Percentiles rank a stretch among this genome's conserved stretches.
Conservation (phyloP, 352 stramenopile species). For the Phytopythium litorale region DNA sequence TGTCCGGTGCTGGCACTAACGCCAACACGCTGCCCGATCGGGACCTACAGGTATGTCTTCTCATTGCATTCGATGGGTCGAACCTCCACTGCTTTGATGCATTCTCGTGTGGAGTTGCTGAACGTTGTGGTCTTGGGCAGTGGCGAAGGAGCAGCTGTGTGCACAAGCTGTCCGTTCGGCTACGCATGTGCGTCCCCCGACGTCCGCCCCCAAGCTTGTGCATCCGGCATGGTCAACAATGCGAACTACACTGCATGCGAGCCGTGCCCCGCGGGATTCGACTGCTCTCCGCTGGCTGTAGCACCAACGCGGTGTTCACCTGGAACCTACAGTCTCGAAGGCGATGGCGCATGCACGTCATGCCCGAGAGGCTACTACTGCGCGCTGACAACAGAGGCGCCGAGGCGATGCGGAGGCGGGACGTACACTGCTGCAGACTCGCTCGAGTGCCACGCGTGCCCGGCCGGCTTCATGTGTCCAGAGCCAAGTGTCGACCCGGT, state of each 20-base stretch:
- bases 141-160: constrained; percentile 29
- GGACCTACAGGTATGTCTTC: not conserved
- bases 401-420: constrained; percentile 29
- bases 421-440: constrained; percentile 26
- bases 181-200: constrained; percentile 30
- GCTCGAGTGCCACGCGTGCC: constrained; percentile 35
- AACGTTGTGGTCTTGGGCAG: constrained; percentile 8
- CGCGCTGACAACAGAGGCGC: constrained; percentile 21
- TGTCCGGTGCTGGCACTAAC: constrained; percentile 21
- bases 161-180: constrained; percentile 41
- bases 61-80: too few relatives aligned
- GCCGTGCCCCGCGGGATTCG: constrained; percentile 37
- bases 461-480: constrained; percentile 38
- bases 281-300: constrained; percentile 27
- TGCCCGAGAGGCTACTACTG: constrained; percentile 55
- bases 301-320: constrained; percentile 14
- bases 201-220: constrained; percentile 23
- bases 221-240: constrained; percentile 37
- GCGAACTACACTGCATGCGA: constrained; percentile 37
- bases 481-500: constrained; percentile 36
- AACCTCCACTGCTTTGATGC: too few relatives aligned
- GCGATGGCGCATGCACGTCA: constrained; percentile 31
- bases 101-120: not conserved
- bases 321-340: constrained; percentile 40
- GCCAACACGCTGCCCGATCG: constrained; percentile 16